A percentile compares a stretch with the other conserved stretches of the same genome.
phyloP scores from a whole-genome alignment of 805 yeast genomes.

The Zygotorulaspora chibaensis region DNA sequence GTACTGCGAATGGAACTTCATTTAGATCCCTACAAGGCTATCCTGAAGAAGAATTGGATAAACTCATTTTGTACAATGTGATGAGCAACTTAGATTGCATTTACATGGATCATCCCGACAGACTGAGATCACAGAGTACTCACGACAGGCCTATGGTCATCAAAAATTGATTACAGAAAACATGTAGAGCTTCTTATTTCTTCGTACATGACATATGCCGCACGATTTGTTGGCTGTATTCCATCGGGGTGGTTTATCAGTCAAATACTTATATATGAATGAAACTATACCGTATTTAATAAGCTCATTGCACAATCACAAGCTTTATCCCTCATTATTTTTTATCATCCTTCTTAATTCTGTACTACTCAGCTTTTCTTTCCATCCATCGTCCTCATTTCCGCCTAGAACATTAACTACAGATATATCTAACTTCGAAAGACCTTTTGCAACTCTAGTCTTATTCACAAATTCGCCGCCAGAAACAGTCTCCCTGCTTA shows the following conservation, averaged over 20 bases:
- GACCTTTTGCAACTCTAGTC: conserved; percentile 53
- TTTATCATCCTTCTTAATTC: conserved; percentile 48
- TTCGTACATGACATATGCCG: too few relatives aligned
- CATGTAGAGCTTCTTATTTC: not conserved
- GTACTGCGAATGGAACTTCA: conserved; percentile 34
- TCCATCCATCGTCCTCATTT: conserved; percentile 49
- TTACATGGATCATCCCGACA: conserved; percentile 86
- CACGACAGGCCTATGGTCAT: conserved; percentile 59
- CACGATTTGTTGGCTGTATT: not conserved
- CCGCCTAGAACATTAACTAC: conserved; percentile 68
- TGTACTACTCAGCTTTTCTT: conserved; percentile 82
- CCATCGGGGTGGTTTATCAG: not conserved
- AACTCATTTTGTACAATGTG: conserved; percentile 50
- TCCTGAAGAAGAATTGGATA: conserved; percentile 45
- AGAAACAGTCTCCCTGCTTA: conserved; percentile 70
- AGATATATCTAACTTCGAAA: conserved; percentile 47
- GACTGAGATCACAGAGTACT: conserved; percentile 53
- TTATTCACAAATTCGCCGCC: conserved; percentile 77
- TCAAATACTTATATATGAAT: not conserved
- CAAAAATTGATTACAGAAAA: conserved; percentile 32
- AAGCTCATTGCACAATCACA: conserved; percentile 1
- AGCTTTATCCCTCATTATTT: conserved; percentile 8
- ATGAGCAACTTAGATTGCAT: conserved; percentile 49
- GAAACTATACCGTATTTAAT: not conserved
- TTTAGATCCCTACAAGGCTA: conserved; percentile 39